These are phyloP conservation scores for Cordyceps pruinosa DNA, from an alignment of 2,329 filamentous ascomycete genomes.

Conservation along the genomic window DNA sequence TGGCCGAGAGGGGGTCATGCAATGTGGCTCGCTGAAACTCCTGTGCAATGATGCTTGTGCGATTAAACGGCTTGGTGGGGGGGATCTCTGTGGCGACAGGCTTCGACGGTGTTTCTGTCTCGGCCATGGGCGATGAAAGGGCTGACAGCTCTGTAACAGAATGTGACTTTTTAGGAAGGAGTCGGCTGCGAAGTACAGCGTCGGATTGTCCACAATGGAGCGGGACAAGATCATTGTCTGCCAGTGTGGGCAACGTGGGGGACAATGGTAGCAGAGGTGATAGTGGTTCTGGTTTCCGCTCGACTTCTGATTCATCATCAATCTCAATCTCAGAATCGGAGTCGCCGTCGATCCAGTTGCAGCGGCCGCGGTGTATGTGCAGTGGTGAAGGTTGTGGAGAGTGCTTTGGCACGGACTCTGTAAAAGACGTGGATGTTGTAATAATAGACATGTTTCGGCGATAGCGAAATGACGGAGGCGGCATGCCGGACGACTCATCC, in stretches of 20 bases:
- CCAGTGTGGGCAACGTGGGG: constrained; percentile 19
- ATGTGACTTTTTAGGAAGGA: constrained; percentile 19
- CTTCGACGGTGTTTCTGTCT: background rate
- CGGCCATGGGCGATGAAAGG: background rate
- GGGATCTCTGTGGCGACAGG: background rate
- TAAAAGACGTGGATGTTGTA: constrained; percentile 31
- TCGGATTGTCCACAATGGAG: background rate
- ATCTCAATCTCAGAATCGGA: constrained; percentile 25
- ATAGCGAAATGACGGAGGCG: constrained; percentile 26
- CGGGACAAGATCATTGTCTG: constrained; percentile 9
- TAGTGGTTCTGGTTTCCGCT: constrained; percentile 8
- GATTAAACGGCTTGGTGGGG: background rate
- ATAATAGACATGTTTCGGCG: constrained; percentile 28
- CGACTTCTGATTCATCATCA: constrained; percentile 13
- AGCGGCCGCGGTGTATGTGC: constrained; percentile 17
- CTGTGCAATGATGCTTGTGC: background rate
- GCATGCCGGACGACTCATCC: constrained; percentile 26
- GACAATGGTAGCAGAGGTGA: constrained; percentile 24
- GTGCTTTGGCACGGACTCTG: constrained; percentile 22
- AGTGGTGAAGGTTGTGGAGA: constrained; percentile 21
- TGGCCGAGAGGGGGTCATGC: background rate
- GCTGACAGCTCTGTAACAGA: constrained; percentile 16
- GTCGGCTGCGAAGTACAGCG: background rate
- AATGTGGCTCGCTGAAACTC: constrained; percentile 1
- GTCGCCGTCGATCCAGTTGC: constrained; percentile 33